phyloP scores from a whole-genome alignment of 1,284 basidiomycete species.

The Pholiota adiposa region DNA sequence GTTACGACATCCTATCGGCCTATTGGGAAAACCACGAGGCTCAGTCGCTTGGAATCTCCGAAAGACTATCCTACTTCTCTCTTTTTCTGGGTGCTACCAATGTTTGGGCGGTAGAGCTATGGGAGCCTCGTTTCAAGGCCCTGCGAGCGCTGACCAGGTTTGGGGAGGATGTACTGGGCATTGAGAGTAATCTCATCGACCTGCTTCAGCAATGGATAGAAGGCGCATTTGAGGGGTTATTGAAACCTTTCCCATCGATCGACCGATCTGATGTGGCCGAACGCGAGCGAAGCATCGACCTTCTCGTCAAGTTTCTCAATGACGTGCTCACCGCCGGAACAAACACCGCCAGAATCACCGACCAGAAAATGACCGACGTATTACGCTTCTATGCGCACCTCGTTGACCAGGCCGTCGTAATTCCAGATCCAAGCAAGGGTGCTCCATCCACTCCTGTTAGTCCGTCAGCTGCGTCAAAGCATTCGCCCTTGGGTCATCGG shows the following conservation, averaged over 20 bases:
- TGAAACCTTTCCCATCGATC: constrained; percentile 37
- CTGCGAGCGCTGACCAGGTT: constrained; percentile 61
- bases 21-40: constrained; percentile 65
- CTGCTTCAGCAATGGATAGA: constrained; percentile 67
- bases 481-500: constrained; percentile 46
- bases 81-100: constrained; percentile 51
- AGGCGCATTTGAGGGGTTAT: constrained; percentile 60
- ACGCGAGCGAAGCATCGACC: constrained; percentile 63
- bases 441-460: constrained; percentile 33
- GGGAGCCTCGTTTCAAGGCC: constrained; percentile 72
- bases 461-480: constrained; percentile 29
- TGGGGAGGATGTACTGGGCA: constrained; percentile 63
- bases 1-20: constrained; percentile 70
- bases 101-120: constrained; percentile 65
- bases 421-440: constrained; percentile 35
- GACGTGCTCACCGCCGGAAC: constrained; percentile 52
- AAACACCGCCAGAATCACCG: constrained; percentile 60
- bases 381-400: constrained; percentile 61
- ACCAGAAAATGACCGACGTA: constrained; percentile 54
- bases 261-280: constrained; percentile 53
- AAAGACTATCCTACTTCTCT: constrained; percentile 63
- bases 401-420: constrained; percentile 56
- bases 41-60: constrained; percentile 49
- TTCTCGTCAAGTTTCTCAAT: constrained; percentile 60
- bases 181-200: constrained; percentile 59